A percentile compares a stretch with the other conserved stretches of the same genome.
phyloP scores from a whole-genome alignment of 176 grass and related monocot species.

The Avena atlantica region DNA sequence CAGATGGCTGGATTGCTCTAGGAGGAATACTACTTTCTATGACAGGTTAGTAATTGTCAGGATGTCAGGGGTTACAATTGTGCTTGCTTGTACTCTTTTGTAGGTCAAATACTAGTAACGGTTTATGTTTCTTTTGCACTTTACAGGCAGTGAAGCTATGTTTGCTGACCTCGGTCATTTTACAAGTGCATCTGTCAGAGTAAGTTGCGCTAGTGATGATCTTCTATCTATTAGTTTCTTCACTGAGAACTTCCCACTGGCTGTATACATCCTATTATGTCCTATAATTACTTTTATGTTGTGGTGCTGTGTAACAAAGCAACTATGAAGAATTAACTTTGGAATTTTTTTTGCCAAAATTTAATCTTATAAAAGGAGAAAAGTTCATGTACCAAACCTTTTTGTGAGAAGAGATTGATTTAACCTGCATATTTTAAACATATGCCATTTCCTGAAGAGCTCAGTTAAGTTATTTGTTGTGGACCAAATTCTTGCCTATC shows the following conservation, averaged over 20 bases:
- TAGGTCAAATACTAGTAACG: not conserved
- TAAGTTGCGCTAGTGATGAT: conserved; percentile 50
- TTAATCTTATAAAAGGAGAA: conserved; percentile 3
- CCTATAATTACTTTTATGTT: conserved; percentile 19
- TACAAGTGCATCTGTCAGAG: conserved; percentile 83
- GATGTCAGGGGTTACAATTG: not conserved
- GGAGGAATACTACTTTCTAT: conserved; percentile 94
- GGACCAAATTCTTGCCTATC: conserved; percentile 11
- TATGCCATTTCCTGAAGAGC: conserved; percentile 1
- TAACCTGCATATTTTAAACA: conserved; percentile 26
- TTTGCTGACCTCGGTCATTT: conserved; percentile 98
- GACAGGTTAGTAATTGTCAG: conserved; percentile 68
- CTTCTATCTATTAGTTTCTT: conserved; percentile 15
- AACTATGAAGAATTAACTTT: conserved; percentile 24
- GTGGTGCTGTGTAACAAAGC: conserved; percentile 34
- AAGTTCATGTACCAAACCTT: conserved; percentile 10
- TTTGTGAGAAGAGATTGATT: conserved; percentile 17
- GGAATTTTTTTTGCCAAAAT: not conserved
- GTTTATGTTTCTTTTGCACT: conserved; percentile 32
- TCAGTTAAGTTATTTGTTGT: conserved; percentile 33
- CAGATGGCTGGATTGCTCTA: conserved; percentile 95
- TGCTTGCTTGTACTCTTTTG: not conserved
- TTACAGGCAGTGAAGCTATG: conserved; percentile 95
- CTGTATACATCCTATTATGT: conserved; percentile 22
- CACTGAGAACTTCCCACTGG: not conserved